Evolutionary conservation across 2,329 filamentous ascomycete genomes (phyloP), one percentile per base, ranked within the genome.

Genomic region (Rasamsonia emersonii): DNA sequence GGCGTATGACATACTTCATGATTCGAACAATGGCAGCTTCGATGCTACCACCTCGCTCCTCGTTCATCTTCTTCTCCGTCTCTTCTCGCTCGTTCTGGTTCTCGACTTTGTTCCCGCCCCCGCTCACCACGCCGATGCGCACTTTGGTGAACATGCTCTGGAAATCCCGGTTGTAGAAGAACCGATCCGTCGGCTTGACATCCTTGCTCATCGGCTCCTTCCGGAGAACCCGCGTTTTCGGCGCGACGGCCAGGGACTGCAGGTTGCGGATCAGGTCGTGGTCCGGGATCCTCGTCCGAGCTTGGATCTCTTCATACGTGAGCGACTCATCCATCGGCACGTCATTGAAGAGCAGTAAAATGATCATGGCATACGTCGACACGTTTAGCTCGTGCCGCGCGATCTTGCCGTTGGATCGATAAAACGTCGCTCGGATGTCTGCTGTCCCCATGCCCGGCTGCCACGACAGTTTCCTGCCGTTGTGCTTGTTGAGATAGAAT

Each of bases 281-380:
- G 2, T 68, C 62, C 0, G 86, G 78, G 17, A 96, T 93, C 43
- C 80, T 83, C 1, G 88, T 94, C 44, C 72, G 71, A 4, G 75
- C 78, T 52, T 91, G 82, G 17, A 96, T 91, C 41, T 94, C 84
- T 34, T 91, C 82, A 36, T 71, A 77, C 0, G 67, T 74, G 5
- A 79, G 51, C 13, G 57, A 64, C 32, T 68, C 56, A 18, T 62
- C 66, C 1, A 61, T 46, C 2, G 64, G 56, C 0, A 93, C 50
- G 21, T 89, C 77, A 49, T 96, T 96, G 70, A 96, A 98, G 0
- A 95, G 73, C 26, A 93, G 58, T 13, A 98, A 61, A 15, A 96
- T 78, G 13, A 95, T 65, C 84, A 96, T 94, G 47, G 79, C 86
- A 54, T 91, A 91, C 0, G 91, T 96, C 2, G 86, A 82, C 13